A percentile compares a stretch with the other conserved stretches of the same genome.
Conservation (phyloP, 1,139 yeast species). For the Debaryomycetaceae sp. region DNA sequence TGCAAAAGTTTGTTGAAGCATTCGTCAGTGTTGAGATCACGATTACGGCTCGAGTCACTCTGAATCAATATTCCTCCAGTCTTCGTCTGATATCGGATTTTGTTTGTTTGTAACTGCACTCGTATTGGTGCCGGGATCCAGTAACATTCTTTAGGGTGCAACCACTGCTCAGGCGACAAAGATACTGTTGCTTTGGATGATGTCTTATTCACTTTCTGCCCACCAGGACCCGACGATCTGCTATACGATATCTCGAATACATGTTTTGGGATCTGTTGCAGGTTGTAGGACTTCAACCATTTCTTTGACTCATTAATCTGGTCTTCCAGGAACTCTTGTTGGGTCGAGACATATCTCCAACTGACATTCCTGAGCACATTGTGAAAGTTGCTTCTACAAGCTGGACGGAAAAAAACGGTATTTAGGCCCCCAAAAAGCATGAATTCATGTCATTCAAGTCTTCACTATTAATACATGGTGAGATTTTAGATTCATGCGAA, state of each 20-base stretch:
- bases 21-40: constrained; percentile 54
- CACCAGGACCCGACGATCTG: constrained; percentile 90
- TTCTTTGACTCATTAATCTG: constrained; percentile 33
- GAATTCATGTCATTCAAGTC: too few relatives aligned
- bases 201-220: constrained; percentile 88
- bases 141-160: constrained; percentile 32
- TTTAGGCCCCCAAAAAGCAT: background rate
- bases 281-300: constrained; percentile 44
- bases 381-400: too few relatives aligned
- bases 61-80: constrained; percentile 59
- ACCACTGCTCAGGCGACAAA: constrained; percentile 47
- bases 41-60: constrained; percentile 57
- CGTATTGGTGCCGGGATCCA: constrained; percentile 66
- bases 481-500: too few relatives aligned
- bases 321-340: constrained; percentile 7
- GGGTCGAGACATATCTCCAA: background rate
- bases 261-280: constrained; percentile 43
- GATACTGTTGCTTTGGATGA: constrained; percentile 75
- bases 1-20: constrained; percentile 59
- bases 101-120: constrained; percentile 35
- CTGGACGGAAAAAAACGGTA: too few relatives aligned
- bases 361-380: background rate
- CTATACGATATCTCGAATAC: constrained; percentile 56
- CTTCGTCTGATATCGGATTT: constrained; percentile 56
- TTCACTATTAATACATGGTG: too few relatives aligned